Conservation (phyloP, 179 eudicot genomes). For the Beta corolliflora region DNA sequence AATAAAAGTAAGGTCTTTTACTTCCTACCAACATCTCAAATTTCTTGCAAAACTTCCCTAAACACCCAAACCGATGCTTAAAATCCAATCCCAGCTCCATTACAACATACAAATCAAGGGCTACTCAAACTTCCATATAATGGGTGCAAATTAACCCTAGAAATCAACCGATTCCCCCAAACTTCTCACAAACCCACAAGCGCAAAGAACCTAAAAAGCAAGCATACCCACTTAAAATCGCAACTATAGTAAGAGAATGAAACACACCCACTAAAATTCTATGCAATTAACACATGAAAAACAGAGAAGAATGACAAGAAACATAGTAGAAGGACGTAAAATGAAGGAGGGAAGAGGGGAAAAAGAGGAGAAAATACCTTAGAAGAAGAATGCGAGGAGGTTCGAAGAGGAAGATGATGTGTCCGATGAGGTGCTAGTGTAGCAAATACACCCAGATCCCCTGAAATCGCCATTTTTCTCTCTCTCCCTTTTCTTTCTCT, state of each 20-base stretch:
- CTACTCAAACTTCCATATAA: not conserved
- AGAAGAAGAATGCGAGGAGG: slow-evolving; percentile 40
- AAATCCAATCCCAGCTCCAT: not conserved
- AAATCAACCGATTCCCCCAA: not conserved
- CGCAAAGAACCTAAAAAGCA: not conserved
- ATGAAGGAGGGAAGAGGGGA: not conserved
- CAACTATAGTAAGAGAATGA: not conserved
- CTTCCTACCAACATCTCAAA: too few relatives aligned
- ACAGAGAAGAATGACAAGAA: not conserved
- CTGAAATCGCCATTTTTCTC: slow-evolving; percentile 62
- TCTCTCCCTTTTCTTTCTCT: not conserved
- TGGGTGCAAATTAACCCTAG: not conserved
- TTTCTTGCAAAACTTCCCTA: not conserved
- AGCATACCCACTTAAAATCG: not conserved
- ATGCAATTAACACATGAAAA: not conserved
- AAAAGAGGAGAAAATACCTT: slow-evolving; percentile 43
- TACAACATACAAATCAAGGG: not conserved
- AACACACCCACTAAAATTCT: slow-evolving; percentile 17
- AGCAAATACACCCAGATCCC: slow-evolving; percentile 72
- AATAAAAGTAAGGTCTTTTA: too few relatives aligned
- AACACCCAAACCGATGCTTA: not conserved
- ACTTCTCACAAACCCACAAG: not conserved
- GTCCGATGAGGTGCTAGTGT: slow-evolving; percentile 48
- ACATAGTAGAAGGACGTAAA: not conserved
- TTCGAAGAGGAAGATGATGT: slow-evolving; percentile 35